These are phyloP conservation scores for Rhododendron mucronatum DNA, from an alignment of 148 eudicot genomes.

Conservation along the genomic window DNA sequence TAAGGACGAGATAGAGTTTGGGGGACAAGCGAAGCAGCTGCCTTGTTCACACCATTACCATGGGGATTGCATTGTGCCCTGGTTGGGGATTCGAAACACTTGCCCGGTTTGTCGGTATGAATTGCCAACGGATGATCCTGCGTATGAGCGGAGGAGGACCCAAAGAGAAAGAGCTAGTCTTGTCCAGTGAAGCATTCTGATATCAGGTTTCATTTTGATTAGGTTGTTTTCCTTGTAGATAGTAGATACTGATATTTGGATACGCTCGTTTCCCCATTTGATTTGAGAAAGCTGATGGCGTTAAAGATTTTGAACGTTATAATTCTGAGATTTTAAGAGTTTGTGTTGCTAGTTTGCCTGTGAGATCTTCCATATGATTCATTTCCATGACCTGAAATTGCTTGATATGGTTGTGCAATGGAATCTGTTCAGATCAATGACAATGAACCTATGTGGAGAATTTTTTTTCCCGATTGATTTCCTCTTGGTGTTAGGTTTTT, in stretches of 20 bases:
- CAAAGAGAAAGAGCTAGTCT: slow-evolving; percentile 35
- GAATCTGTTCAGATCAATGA: neutral
- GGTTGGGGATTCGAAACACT: slow-evolving; percentile 65
- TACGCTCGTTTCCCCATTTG: neutral
- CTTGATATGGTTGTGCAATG: neutral
- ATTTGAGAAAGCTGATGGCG: neutral
- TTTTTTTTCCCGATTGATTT: neutral
- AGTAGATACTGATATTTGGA: neutral
- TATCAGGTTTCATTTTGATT: slow-evolving; percentile 10
- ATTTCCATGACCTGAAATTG: neutral
- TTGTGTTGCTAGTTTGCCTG: neutral
- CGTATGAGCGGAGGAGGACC: slow-evolving; percentile 50
- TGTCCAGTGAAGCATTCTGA: slow-evolving; percentile 4
- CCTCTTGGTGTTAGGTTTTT: neutral
- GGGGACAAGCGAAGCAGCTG: slow-evolving; percentile 44
- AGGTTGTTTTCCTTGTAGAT: neutral
- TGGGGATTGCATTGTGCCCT: slow-evolving; percentile 65
- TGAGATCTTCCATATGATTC: neutral
- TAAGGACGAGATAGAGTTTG: slow-evolving; percentile 51
- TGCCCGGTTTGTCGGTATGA: slow-evolving; percentile 73
- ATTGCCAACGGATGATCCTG: slow-evolving; percentile 66
- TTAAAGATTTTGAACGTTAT: neutral
- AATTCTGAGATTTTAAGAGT: neutral
- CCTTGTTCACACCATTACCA: slow-evolving; percentile 67
- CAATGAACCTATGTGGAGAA: neutral